phyloP scores from a whole-genome alignment of 371 early-diverging fungal species.

The Gilbertella persicaria region DNA sequence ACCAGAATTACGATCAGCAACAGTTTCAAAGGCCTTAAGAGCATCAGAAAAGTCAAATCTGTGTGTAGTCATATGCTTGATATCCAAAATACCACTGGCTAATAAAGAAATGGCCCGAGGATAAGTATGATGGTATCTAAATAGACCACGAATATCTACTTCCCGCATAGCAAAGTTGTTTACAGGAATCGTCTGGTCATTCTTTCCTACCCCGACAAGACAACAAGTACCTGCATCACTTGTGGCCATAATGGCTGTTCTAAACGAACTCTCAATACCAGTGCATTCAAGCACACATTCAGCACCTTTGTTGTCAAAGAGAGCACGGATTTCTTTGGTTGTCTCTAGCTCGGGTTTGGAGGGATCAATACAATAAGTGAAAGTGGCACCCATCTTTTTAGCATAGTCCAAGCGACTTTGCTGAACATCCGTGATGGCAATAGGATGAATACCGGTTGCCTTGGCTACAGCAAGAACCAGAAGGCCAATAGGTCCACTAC shows the following conservation, averaged over 20 bases:
- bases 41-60: constrained; percentile 46
- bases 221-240: constrained; percentile 45
- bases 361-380: constrained; percentile 33
- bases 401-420: constrained; percentile 38
- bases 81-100: constrained; percentile 33
- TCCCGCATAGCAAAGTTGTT: constrained; percentile 56
- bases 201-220: constrained; percentile 51
- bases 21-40: constrained; percentile 44
- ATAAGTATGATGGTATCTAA: constrained; percentile 49
- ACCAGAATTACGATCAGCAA: constrained; percentile 36
- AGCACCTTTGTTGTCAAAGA: constrained; percentile 38
- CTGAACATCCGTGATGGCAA: constrained; percentile 43
- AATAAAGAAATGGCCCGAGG: constrained; percentile 44
- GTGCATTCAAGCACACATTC: constrained; percentile 47
- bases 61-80: constrained; percentile 45
- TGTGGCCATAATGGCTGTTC: constrained; percentile 47
- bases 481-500: constrained; percentile 49
- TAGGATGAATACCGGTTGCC: constrained; percentile 41
- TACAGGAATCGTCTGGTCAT: constrained; percentile 45
- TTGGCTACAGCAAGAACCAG: constrained; percentile 45
- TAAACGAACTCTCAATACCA: constrained; percentile 47
- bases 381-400: constrained; percentile 44
- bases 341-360: constrained; percentile 32
- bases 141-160: constrained; percentile 46
- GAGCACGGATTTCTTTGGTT: constrained; percentile 35